phyloP scores from a whole-genome alignment of 2,329 filamentous ascomycete species.

The Aspergillus amoenus region DNA sequence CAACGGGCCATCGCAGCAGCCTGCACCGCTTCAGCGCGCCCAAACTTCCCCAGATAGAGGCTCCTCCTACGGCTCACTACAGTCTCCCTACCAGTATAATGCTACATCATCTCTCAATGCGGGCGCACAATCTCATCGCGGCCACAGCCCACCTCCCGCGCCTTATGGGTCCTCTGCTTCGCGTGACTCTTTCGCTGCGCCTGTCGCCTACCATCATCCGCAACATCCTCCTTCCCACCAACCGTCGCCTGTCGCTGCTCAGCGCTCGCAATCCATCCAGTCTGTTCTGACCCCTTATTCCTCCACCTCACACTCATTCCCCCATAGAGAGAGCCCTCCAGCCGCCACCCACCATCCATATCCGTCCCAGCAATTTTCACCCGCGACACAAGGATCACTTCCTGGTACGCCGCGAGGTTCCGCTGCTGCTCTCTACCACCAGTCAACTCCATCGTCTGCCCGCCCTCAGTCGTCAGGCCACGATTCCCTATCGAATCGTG shows the following conservation, averaged over 20 bases:
- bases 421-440: constrained; percentile 35
- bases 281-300: constrained; percentile 37
- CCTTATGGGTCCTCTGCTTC: constrained; percentile 30
- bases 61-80: constrained; percentile 38
- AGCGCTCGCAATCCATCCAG: constrained; percentile 41
- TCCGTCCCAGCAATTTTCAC: constrained; percentile 35
- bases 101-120: constrained; percentile 33
- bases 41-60: constrained; percentile 46
- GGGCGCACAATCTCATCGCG: constrained; percentile 29
- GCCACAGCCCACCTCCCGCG: constrained; percentile 34
- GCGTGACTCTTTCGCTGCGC: constrained; percentile 36
- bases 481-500: constrained; percentile 32
- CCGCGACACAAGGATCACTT: constrained; percentile 42
- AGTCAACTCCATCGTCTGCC: constrained; percentile 36
- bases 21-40: constrained; percentile 46
- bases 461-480: constrained; percentile 40
- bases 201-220: constrained; percentile 29
- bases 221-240: constrained; percentile 28
- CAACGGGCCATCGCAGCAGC: constrained; percentile 35
- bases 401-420: constrained; percentile 52
- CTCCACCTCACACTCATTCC: constrained; percentile 33
- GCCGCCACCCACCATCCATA: constrained; percentile 29
- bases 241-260: constrained; percentile 39
- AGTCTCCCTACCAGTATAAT: constrained; percentile 43
- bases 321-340: constrained; percentile 37